Percentiles rank a stretch among this genome's conserved stretches.
Evolutionary conservation across 1,284 basidiomycete genomes (phyloP).

Genomic region (Ustilago crameri): DNA sequence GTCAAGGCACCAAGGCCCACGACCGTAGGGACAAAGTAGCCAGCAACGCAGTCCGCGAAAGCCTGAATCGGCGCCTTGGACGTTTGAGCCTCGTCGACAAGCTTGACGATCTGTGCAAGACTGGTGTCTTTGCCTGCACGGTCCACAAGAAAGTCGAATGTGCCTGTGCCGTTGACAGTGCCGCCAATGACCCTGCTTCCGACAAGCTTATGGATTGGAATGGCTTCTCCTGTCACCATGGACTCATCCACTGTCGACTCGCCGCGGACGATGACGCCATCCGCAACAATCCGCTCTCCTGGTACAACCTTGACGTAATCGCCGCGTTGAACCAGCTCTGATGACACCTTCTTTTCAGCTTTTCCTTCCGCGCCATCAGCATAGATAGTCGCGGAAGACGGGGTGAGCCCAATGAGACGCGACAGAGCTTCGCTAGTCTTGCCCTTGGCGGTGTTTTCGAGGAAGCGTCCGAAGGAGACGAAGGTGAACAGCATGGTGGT

Average conservation of each 20-base stretch:
- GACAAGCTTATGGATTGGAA: constrained; percentile 83
- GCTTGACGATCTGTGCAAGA: constrained; percentile 91
- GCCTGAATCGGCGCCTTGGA: constrained; percentile 97
- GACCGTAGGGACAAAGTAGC: constrained; percentile 93
- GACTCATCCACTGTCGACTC: constrained; percentile 92
- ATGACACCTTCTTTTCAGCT: constrained; percentile 87
- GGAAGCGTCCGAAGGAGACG: constrained; percentile 91
- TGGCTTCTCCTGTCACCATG: constrained; percentile 95
- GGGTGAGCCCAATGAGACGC: constrained; percentile 92
- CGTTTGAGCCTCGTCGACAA: constrained; percentile 98
- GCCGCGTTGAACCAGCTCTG: constrained; percentile 92
- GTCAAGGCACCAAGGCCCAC: constrained; percentile 84
- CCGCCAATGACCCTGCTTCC: constrained; percentile 92
- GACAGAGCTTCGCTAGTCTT: constrained; percentile 95
- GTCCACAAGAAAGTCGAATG: constrained; percentile 93
- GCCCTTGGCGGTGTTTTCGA: constrained; percentile 97
- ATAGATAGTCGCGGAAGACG: constrained; percentile 94
- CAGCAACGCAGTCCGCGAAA: constrained; percentile 93
- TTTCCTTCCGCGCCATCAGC: constrained; percentile 73
- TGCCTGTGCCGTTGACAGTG: constrained; percentile 94
- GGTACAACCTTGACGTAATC: constrained; percentile 94
- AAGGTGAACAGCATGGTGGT: constrained; percentile 99
- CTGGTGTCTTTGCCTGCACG: constrained; percentile 96
- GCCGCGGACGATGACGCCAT: constrained; percentile 87
- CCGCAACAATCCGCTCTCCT: constrained; percentile 95